Base-by-base conservation (phyloP, 371 early-diverging fungal species). In the Chytridium lagenaria region DNA sequence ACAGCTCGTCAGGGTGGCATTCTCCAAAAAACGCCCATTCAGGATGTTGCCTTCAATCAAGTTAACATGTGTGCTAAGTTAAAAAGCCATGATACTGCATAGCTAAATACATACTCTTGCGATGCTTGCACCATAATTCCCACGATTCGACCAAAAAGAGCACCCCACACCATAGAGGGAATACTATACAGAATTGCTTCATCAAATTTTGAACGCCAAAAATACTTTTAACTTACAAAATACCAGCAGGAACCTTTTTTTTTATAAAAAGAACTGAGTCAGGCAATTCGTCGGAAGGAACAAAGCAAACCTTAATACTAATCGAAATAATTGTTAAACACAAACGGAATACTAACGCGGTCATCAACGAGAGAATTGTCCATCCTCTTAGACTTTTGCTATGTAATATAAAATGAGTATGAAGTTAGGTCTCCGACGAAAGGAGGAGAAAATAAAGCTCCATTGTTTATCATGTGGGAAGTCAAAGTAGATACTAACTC, bases 111-210 rank as follows among this genome's bases (percentile, higher is more conserved):
- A 28, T 83, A 84, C 61, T 86, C 75, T 22, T 91, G 92, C 84
- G 86, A 83, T 1, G 85, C 79, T 71, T 94, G 89, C 73, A 94
- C 92, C 23, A 89, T 67, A 23, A 96, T 85, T 19, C 98, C 99
- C 31, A 96, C 80, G 72, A 95, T 86, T n/a, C 99, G 87, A 1
- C 99, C 99, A 79, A 93, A 92, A 30, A 92, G 83, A 0, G 95
- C 98, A 19, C 99, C 99, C 51, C 95, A 89, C 16, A 94, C 94
- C 90, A 98, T 92, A 31, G 93, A 91, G 0, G 98, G 98, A 28
- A 97, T 89, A 38, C 97, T 95, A 39, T 95, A n/a, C n/a, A n/a
- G n/a, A n/a, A n/a, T n/a, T n/a, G n/a, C n/a, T n/a, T n/a, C n/a
- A n/a, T n/a, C n/a, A n/a, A n/a, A n/a, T n/a, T n/a, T n/a, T n/a